phyloP scores from a whole-genome alignment of 768 basidiomycete species.

The Tubosaeta brunneosetosa region DNA sequence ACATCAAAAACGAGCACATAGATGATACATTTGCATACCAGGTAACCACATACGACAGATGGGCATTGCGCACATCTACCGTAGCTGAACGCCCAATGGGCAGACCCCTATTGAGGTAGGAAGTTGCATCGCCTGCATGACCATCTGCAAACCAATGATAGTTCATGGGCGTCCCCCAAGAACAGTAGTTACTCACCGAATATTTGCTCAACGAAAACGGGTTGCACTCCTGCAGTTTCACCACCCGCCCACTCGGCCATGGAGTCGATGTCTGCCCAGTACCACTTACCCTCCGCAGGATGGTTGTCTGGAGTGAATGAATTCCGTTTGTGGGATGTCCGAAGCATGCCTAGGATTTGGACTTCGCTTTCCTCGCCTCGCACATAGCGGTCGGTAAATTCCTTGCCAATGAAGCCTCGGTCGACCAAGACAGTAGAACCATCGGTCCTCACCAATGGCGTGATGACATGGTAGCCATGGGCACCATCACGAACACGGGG shows the following conservation, averaged over 20 bases:
- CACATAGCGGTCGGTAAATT: slow-evolving; percentile 40
- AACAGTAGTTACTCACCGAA: slow-evolving; percentile 56
- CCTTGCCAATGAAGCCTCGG: slow-evolving; percentile 78
- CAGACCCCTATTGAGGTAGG: slow-evolving; percentile 59
- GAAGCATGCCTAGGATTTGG: slow-evolving; percentile 81
- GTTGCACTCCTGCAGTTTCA: slow-evolving; percentile 66
- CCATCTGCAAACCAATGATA: slow-evolving; percentile 56
- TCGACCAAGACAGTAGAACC: slow-evolving; percentile 88
- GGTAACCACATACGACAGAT: slow-evolving; percentile 91
- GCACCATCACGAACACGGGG: slow-evolving; percentile 88
- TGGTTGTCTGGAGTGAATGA: slow-evolving; percentile 87
- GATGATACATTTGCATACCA: slow-evolving; percentile 52
- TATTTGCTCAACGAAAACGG: slow-evolving; percentile 86
- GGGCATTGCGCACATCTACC: slow-evolving; percentile 88
- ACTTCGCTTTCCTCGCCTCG: slow-evolving; percentile 51
- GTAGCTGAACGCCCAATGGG: slow-evolving; percentile 81
- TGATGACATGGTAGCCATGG: slow-evolving; percentile 83
- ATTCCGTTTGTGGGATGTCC: slow-evolving; percentile 69
- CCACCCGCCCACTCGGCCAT: slow-evolving; percentile 82
- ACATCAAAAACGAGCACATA: slow-evolving; percentile 10
- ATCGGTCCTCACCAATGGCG: slow-evolving; percentile 74
- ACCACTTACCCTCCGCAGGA: slow-evolving; percentile 78
- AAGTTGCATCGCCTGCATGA: slow-evolving; percentile 67
- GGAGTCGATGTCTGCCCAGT: slow-evolving; percentile 80
- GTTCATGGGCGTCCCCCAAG: background rate